These are phyloP conservation scores for Coelastrella sp. DNA, from an alignment of 139 green algal genomes.

Conservation along the genomic window DNA sequence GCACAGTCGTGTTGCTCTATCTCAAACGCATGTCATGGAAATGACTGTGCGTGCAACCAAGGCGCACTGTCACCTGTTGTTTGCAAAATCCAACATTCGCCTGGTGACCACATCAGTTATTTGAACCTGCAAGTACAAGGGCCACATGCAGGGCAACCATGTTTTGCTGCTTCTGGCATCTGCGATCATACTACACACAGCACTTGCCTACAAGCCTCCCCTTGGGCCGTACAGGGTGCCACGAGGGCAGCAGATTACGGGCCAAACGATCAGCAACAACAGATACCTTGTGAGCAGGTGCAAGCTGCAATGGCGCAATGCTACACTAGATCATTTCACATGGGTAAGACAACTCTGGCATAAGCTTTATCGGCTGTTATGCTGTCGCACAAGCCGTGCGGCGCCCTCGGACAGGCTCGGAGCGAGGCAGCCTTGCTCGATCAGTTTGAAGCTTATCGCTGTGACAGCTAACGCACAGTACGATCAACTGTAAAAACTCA, in stretches of 20 bases:
- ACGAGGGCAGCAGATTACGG: background rate
- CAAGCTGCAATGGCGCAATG: slow-evolving; percentile 61
- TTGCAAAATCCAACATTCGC: background rate
- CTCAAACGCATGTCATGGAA: too few relatives aligned
- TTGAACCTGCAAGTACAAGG: too few relatives aligned
- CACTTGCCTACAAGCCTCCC: background rate
- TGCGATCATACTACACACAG: too few relatives aligned
- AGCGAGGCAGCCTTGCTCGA: too few relatives aligned
- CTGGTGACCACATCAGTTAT: background rate
- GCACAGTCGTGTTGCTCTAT: too few relatives aligned
- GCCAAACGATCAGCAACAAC: background rate
- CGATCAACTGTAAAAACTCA: too few relatives aligned
- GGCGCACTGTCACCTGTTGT: too few relatives aligned
- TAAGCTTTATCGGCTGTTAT: background rate
- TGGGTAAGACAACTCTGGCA: slow-evolving; percentile 49
- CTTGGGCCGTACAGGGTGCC: background rate
- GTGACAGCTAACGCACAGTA: too few relatives aligned
- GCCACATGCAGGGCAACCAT: background rate
- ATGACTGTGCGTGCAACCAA: too few relatives aligned
- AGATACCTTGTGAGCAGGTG: slow-evolving; percentile 59
- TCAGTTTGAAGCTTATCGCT: too few relatives aligned
- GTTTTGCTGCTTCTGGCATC: background rate
- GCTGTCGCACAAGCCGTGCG: too few relatives aligned
- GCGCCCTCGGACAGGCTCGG: too few relatives aligned
- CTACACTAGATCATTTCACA: slow-evolving; percentile 81